These are phyloP conservation scores for Glarea lozoyensis DNA, from an alignment of 495 filamentous ascomycete species.

Conservation along the genomic window DNA sequence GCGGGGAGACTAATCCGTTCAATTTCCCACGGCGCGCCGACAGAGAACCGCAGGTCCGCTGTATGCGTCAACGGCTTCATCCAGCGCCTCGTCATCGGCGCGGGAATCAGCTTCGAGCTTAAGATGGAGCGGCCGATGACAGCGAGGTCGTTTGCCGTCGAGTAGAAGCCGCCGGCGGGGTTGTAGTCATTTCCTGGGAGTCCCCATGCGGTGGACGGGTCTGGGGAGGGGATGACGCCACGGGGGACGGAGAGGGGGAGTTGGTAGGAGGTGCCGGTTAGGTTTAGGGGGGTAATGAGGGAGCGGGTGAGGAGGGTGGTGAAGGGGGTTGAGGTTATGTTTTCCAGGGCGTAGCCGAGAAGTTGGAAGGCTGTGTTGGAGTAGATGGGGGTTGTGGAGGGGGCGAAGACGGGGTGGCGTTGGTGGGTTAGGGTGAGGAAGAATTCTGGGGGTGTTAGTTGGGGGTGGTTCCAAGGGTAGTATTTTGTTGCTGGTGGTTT, in stretches of 20 bases:
- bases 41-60: conserved; percentile 22
- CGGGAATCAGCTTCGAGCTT: conserved; percentile 31
- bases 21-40: conserved; percentile 28
- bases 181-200: conserved; percentile 8
- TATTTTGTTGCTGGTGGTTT: too few species aligned
- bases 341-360: conserved; percentile 24
- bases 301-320: conserved; percentile 18
- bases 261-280: conserved; percentile 20
- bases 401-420: conserved; percentile 19
- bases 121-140: conserved; percentile 38
- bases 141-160: conserved; percentile 20
- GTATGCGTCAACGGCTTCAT: conserved; percentile 39
- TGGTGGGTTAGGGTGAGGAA: too few species aligned
- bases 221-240: conserved; percentile 15
- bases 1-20: conserved; percentile 25
- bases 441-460: too few species aligned
- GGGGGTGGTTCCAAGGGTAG: too few species aligned
- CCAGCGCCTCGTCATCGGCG: conserved; percentile 34
- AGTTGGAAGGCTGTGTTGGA: conserved; percentile 26
- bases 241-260: conserved; percentile 18
- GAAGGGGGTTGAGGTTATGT: conserved; percentile 21
- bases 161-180: conserved; percentile 21
- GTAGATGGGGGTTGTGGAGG: conserved; percentile 26
- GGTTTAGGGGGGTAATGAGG: conserved; percentile 23
- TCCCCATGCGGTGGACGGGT: conserved; percentile 7